phyloP scores from a whole-genome alignment of 1,284 basidiomycete species.

The Macrocystidia cucumis region DNA sequence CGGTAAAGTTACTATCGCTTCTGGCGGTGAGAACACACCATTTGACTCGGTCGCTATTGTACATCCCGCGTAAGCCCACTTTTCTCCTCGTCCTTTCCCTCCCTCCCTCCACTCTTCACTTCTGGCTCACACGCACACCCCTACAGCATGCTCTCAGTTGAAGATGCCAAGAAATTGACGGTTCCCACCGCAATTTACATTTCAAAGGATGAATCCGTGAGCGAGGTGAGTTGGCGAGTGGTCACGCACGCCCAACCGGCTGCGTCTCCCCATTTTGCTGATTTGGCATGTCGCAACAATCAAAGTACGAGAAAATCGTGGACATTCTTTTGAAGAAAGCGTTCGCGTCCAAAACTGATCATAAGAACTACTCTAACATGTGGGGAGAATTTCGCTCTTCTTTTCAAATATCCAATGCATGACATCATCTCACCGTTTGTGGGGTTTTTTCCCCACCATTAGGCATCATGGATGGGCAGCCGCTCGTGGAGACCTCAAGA shows the following conservation, averaged over 20 bases:
- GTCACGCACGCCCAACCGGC: no score
- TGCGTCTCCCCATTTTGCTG: no score
- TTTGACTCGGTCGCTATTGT: constrained; percentile 43
- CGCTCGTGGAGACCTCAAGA: constrained; percentile 56
- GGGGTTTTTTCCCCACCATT: constrained; percentile 4
- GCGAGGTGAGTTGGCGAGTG: constrained; percentile 33
- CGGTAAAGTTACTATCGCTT: constrained; percentile 42
- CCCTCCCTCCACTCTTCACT: no score
- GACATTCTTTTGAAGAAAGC: constrained; percentile 41
- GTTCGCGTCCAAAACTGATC: constrained; percentile 45
- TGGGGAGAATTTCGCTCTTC: constrained; percentile 18
- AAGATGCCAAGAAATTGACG: constrained; percentile 41
- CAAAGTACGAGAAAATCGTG: constrained; percentile 50
- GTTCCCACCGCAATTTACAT: constrained; percentile 55
- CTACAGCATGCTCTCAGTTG: constrained; percentile 54
- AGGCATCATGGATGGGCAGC: constrained; percentile 72
- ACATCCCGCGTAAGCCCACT: constrained; percentile 44
- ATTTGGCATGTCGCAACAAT: no score
- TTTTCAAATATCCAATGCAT: no score
- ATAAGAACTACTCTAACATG: constrained; percentile 48
- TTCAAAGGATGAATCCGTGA: constrained; percentile 51
- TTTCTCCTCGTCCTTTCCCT: neutral
- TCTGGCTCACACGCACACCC: constrained; percentile 2
- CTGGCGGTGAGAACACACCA: constrained; percentile 26
- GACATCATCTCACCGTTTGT: no score